Evolutionary conservation across 208 protist genomes (phyloP), one percentile per base, ranked within the genome.

Genomic region (Trypanosoma theileri): DNA sequence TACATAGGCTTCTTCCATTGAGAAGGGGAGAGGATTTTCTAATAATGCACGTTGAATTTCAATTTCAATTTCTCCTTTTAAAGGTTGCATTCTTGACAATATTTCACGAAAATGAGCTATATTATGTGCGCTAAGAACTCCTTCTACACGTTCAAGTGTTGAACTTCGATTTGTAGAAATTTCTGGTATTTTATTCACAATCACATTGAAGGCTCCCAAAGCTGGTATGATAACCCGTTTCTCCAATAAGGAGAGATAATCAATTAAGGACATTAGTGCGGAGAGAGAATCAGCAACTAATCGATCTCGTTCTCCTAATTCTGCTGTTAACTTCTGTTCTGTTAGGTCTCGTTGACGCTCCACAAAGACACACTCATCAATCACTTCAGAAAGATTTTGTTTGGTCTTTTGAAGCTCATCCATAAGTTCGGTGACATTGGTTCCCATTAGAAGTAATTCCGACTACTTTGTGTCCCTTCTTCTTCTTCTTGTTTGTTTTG

Each of bases 281-380:
- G 28, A 51, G 0, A 77, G 40, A 16, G 78, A 45, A n/a, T 79
- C 59, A 44, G 63, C 26, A 21, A 79, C 28, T 3, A 75, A n/a
- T 0, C 4, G 42, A 52, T 71, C 66, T 24, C 76, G 73, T n/a
- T 71, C 50, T 24, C 52, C 26, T 11, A 86, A 41, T 17, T 81
- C 73, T n/a, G 60, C 51, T 11, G 57, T 66, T 16, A 80, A 66
- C 0, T 58, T 68, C n/a, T 71, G 69, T 65, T 87, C 79, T 44
- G 69, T 79, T 6, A 77, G 35, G 9, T 83, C 76, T 26, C 83
- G 79, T 67, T 92, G 83, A n/a, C 66, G 65, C 66, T 93, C 87
- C 11, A 83, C 74, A 44, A 88, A 88, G 19, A 93, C 76, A 61
- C 80, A 88, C 63, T 93, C 87, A 71, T 93, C 87, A 61, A 93